Percentiles rank a stretch among this genome's conserved stretches.
Conservation (phyloP, 208 protist species). For the Angomonas desouzai region DNA sequence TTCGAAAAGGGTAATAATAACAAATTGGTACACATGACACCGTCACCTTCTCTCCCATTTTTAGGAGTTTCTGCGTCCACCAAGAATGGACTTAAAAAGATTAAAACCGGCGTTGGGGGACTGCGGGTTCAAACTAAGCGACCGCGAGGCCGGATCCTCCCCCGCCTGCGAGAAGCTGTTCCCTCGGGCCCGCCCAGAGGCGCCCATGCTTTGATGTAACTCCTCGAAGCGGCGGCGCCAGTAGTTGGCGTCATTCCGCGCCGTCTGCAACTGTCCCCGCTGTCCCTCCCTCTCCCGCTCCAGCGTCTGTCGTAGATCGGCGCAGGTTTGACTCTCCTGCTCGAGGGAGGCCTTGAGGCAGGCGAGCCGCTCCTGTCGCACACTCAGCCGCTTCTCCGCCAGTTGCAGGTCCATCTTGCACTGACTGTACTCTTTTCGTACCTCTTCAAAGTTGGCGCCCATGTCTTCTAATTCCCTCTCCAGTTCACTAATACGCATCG, state of each 20-base stretch:
- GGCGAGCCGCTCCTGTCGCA: constrained; percentile 74
- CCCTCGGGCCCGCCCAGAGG: neutral
- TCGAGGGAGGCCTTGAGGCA: constrained; percentile 58
- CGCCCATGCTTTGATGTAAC: constrained; percentile 16
- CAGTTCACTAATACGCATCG: constrained; percentile 24
- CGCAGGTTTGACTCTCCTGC: constrained; percentile 42
- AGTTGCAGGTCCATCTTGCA: constrained; percentile 49
- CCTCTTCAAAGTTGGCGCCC: constrained; percentile 20
- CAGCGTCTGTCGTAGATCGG: constrained; percentile 43
- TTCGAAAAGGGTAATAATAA: no score
- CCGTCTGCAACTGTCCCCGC: constrained; percentile 32
- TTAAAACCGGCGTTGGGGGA: constrained; percentile 8
- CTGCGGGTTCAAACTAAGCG: neutral
- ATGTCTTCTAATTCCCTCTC: constrained; percentile 23
- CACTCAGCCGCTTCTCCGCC: constrained; percentile 56
- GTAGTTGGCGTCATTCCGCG: constrained; percentile 56
- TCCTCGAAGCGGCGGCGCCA: constrained; percentile 69
- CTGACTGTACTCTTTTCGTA: constrained; percentile 37
- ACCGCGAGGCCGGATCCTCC: neutral
- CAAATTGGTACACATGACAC: no score
- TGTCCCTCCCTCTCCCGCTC: constrained; percentile 39
- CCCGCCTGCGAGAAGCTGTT: neutral
- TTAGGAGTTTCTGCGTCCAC: constrained; percentile 6
- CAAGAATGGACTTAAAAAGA: constrained; percentile 19
- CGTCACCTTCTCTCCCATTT: no score